These are phyloP conservation scores for Lactarius hengduanensis DNA, from an alignment of 768 basidiomycete species.

Conservation along the genomic window DNA sequence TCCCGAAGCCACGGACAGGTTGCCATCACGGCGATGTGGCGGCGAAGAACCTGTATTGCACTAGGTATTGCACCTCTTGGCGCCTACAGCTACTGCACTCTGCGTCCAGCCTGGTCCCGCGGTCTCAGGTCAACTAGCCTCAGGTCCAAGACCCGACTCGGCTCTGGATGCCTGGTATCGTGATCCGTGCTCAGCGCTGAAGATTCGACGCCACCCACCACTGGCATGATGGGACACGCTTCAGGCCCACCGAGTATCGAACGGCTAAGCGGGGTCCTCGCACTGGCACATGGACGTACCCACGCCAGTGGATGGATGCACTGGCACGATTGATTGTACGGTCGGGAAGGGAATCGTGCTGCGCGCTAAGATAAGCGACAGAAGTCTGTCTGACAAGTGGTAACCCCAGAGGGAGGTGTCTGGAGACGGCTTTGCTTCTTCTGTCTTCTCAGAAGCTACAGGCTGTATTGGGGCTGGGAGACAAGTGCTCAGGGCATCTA, in stretches of 20 bases:
- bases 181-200: neutral
- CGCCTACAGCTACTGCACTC: neutral
- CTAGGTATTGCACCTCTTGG: too few relatives aligned
- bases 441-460: neutral
- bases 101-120: neutral
- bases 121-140: neutral
- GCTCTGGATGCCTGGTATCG: neutral
- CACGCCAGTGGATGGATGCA: neutral
- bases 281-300: neutral
- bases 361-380: conserved; percentile 6
- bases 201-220: neutral
- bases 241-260: neutral
- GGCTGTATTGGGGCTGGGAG: neutral
- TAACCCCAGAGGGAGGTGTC: neutral
- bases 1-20: neutral
- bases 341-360: neutral
- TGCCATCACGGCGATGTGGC: neutral
- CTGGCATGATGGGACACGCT: neutral
- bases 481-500: neutral
- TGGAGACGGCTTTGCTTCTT: neutral
- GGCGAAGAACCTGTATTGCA: neutral
- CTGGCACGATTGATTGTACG: neutral
- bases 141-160: neutral
- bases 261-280: neutral
- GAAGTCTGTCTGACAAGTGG: neutral